A percentile compares a stretch with the other conserved stretches of the same genome.
Evolutionary conservation across 805 yeast genomes (phyloP).

Genomic region (Priceomyces fermenticarens): DNA sequence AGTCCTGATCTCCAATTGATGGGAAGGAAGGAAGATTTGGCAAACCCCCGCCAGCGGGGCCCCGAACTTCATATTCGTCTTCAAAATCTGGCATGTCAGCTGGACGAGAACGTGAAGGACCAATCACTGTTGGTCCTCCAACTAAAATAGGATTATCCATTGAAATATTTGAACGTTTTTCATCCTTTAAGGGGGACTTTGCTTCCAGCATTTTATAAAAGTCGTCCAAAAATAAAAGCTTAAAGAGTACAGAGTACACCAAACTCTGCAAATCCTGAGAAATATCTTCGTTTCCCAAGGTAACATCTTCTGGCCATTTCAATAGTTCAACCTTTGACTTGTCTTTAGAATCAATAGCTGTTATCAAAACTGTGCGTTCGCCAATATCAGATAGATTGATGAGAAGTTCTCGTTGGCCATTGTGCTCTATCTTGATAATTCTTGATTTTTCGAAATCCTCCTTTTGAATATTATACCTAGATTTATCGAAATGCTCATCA

Average conservation of each 20-base stretch:
- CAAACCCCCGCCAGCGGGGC: neutral
- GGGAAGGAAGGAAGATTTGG: slow-evolving; percentile 13
- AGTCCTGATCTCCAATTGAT: slow-evolving; percentile 49
- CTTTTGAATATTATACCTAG: too few species aligned
- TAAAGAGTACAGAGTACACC: too few species aligned
- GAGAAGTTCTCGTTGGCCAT: neutral
- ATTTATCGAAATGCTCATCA: neutral
- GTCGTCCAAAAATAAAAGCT: neutral
- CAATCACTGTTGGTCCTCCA: neutral
- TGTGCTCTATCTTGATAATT: neutral
- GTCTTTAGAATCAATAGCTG: too few species aligned
- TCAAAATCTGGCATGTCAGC: slow-evolving; percentile 51
- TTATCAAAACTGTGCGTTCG: neutral
- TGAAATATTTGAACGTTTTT: neutral
- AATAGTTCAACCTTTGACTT: too few species aligned
- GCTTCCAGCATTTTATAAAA: neutral
- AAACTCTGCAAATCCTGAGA: too few species aligned
- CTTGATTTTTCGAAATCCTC: too few species aligned
- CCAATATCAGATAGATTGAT: slow-evolving; percentile 1
- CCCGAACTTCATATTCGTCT: slow-evolving; percentile 45
- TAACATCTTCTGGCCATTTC: too few species aligned
- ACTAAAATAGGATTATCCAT: neutral
- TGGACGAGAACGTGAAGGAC: slow-evolving; percentile 13
- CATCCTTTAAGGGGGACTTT: neutral
- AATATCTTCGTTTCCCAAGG: too few species aligned